Percentiles rank a stretch among this genome's conserved stretches.
phyloP scores from a whole-genome alignment of 106 monocot species.

The Platanthera zijinensis region DNA sequence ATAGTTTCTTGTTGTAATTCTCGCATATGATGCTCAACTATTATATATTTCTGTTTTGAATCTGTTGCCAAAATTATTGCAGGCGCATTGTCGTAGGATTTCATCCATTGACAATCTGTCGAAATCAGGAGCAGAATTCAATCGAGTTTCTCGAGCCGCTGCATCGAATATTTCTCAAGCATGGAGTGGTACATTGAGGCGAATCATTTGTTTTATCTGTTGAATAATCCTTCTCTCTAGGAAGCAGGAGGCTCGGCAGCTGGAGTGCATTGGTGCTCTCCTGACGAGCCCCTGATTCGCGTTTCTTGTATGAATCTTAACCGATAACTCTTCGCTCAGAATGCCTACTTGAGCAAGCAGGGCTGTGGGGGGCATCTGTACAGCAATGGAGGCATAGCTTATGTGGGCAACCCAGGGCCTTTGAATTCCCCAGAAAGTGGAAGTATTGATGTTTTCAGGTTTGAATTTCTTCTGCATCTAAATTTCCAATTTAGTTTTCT shows the following conservation, averaged over 20 bases:
- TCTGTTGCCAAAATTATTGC: not conserved
- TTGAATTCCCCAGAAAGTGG: constrained; percentile 3
- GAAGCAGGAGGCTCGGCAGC: too few species aligned
- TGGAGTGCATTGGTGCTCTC: too few species aligned
- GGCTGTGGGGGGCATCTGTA: constrained; percentile 24
- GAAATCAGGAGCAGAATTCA: not conserved
- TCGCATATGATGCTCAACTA: too few species aligned
- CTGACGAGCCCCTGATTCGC: too few species aligned
- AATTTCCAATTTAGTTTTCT: not conserved
- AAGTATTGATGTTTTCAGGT: constrained; percentile 14
- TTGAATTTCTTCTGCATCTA: constrained; percentile 2
- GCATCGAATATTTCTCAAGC: constrained; percentile 5
- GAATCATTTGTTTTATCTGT: not conserved
- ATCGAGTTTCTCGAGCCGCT: not conserved
- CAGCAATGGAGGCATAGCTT: constrained; percentile 16
- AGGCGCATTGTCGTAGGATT: constrained; percentile 11
- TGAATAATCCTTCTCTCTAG: not conserved
- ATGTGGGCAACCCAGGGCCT: constrained; percentile 39
- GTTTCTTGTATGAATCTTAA: too few species aligned
- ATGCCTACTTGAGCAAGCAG: constrained; percentile 50
- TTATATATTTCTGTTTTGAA: not conserved
- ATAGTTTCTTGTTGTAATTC: too few species aligned
- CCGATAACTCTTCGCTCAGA: constrained; percentile 18
- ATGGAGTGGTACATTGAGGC: constrained; percentile 1
- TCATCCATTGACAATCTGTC: constrained; percentile 5